These are phyloP conservation scores for Sarocladium strictum DNA, from an alignment of 2,329 filamentous ascomycete genomes.

Conservation along the genomic window DNA sequence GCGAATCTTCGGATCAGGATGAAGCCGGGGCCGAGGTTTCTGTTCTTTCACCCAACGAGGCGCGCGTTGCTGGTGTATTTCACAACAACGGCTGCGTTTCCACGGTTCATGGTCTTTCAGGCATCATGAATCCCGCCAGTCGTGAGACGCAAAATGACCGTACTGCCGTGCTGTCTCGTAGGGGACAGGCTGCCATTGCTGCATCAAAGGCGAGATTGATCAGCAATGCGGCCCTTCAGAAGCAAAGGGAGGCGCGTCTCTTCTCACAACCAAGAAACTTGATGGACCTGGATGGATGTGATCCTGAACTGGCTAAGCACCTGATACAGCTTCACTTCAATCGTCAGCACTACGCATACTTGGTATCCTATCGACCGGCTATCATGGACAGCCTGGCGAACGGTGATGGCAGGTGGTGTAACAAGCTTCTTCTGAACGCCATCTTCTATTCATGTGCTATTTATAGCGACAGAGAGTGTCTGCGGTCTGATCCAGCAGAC, in stretches of 20 bases:
- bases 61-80: conserved; percentile 27
- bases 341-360: conserved; percentile 29
- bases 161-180: conserved; percentile 21
- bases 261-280: conserved; percentile 22
- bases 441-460: conserved; percentile 34
- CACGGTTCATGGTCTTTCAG: conserved; percentile 27
- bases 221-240: conserved; percentile 28
- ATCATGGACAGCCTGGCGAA: conserved; percentile 31
- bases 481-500: conserved; percentile 26
- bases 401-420: conserved; percentile 27
- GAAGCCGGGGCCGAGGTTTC: neutral
- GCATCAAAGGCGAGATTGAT: conserved; percentile 27
- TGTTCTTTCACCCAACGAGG: conserved; percentile 25
- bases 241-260: conserved; percentile 24
- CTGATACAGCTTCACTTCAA: conserved; percentile 32
- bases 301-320: conserved; percentile 28
- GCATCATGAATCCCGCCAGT: conserved; percentile 27
- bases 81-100: conserved; percentile 28
- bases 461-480: conserved; percentile 29
- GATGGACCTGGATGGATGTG: conserved; percentile 28
- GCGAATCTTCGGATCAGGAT: conserved; percentile 1
- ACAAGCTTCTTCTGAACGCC: conserved; percentile 32
- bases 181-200: conserved; percentile 21
- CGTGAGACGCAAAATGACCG: conserved; percentile 22
- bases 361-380: conserved; percentile 31